Evolutionary conservation across 352 stramenopile species (phyloP).

Genomic region (Phytophthora pinifolia): DNA sequence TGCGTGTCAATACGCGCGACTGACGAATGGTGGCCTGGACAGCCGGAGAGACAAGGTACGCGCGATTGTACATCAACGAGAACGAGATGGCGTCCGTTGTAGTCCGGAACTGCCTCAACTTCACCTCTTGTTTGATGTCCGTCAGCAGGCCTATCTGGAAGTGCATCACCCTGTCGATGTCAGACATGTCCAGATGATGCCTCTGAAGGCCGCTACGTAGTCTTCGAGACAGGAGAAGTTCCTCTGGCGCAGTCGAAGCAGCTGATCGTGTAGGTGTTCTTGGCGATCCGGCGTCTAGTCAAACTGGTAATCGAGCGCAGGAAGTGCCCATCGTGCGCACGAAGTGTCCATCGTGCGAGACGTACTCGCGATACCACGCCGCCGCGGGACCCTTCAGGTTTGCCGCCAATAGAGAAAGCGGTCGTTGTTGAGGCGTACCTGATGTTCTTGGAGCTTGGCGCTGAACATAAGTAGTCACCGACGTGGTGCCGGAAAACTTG

Average conservation of each 20-base stretch:
- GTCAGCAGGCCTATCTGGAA: constrained; percentile 12
- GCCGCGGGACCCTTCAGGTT: constrained; percentile 7
- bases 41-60: not conserved
- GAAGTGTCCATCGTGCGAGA: constrained; percentile 8
- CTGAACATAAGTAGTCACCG: constrained; percentile 16
- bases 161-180: constrained; percentile 16
- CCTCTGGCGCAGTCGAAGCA: constrained; percentile 4
- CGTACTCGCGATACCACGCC: constrained; percentile 6
- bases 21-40: not conserved
- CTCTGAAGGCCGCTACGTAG: not conserved
- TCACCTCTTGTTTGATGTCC: constrained; percentile 18
- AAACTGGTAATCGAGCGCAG: constrained; percentile 7
- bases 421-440: constrained; percentile 10
- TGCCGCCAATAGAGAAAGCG: constrained; percentile 1
- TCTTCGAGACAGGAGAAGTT: constrained; percentile 15
- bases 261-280: constrained; percentile 10
- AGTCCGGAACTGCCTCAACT: constrained; percentile 9
- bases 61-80: constrained; percentile 12
- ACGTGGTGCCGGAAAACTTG: constrained; percentile 8
- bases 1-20: not conserved
- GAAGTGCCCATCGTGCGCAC: no score
- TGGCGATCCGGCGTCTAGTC: constrained; percentile 8
- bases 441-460: constrained; percentile 14
- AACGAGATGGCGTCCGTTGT: constrained; percentile 7
- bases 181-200: constrained; percentile 16